Percentiles rank a stretch among this genome's conserved stretches.
Evolutionary conservation across 352 stramenopile genomes (phyloP).

Genomic region (Globisporangium viniferum): DNA sequence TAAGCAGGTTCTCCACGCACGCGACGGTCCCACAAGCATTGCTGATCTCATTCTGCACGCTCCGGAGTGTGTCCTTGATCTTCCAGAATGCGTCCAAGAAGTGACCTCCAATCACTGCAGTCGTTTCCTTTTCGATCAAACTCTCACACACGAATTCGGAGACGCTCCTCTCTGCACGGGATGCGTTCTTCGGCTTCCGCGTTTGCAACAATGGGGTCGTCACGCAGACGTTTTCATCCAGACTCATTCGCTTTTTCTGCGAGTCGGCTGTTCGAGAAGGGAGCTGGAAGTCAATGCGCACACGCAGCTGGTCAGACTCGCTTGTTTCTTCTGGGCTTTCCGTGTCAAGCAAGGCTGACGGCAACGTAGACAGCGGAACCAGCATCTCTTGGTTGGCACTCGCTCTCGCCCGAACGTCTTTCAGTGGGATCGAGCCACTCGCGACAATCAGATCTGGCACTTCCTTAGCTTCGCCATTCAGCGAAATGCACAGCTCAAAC

Average conservation of each 20-base stretch:
- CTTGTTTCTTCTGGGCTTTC: conserved; percentile 12
- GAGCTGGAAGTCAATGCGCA: conserved; percentile 46
- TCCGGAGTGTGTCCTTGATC: conserved; percentile 77
- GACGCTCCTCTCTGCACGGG: conserved; percentile 52
- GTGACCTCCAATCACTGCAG: conserved; percentile 59
- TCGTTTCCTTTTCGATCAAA: conserved; percentile 69
- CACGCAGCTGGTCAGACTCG: conserved; percentile 40
- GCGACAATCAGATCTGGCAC: conserved; percentile 62
- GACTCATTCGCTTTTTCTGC: conserved; percentile 9
- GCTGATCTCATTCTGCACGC: conserved; percentile 74
- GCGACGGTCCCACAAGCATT: conserved; percentile 64
- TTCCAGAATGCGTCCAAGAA: conserved; percentile 82
- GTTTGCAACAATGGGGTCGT: conserved; percentile 1
- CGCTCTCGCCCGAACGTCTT: conserved; percentile 23
- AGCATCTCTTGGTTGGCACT: conserved; percentile 38
- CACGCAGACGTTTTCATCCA: conserved; percentile 6
- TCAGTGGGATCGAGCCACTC: conserved; percentile 47
- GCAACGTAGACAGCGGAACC: conserved; percentile 36
- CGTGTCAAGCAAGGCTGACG: conserved; percentile 6
- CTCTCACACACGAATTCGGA: conserved; percentile 71
- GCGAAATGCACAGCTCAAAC: conserved; percentile 74
- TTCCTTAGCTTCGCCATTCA: conserved; percentile 68
- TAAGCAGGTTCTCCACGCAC: conserved; percentile 79
- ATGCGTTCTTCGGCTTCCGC: conserved; percentile 17
- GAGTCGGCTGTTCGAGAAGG: neutral